Evolutionary conservation across 2,329 filamentous ascomycete genomes (phyloP), one percentile per base, ranked within the genome.

Genomic region (Hypoxylon sp.): DNA sequence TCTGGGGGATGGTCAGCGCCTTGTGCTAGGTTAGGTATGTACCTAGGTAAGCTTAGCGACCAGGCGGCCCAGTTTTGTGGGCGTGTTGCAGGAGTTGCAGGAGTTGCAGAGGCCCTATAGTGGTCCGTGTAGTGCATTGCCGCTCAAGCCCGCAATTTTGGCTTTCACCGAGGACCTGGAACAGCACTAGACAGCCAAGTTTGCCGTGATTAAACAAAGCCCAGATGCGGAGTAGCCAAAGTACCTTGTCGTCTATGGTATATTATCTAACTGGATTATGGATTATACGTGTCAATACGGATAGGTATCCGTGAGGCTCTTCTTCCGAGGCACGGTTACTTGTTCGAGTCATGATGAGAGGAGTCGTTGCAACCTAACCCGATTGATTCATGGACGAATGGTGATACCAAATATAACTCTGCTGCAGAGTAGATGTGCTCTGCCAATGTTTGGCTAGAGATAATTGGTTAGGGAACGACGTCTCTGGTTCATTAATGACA

Each of bases 121-220:
- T 67, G 62, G 52, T 59, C 65, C 59, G 48, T 58, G n/a, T n/a
- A n/a, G n/a, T n/a, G n/a, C n/a, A n/a, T n/a, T n/a, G 64, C 64
- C 30, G 39, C 20, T 11, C 37, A 37, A 62, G 20, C 65, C 65
- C 65, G 62, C 65, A 67, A 65, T 59, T 65, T 67, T 67, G 62
- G 34, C 65, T 65, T 62, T 65, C 65, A 62, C 64, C 58, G 56
- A 65, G 19, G 58, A 34, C 34, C 44, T 67, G 58, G 56, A 43
- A 64, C 57, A 56, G 37, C 59, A 62, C 43, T 63, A 59, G 15
- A 60, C 44, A 52, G 39, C 54, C n/a, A 37, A 30, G 37, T 44
- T 32, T 17, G 41, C 34, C 37, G 17, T 37, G 37, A 34, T 50
- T 50, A 30, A 48, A 48, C 15, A 28, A n/a, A 28, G 37, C 37